These are phyloP conservation scores for Aspergillus caelatus DNA, from an alignment of 2,329 filamentous ascomycete species.

Conservation along the genomic window DNA sequence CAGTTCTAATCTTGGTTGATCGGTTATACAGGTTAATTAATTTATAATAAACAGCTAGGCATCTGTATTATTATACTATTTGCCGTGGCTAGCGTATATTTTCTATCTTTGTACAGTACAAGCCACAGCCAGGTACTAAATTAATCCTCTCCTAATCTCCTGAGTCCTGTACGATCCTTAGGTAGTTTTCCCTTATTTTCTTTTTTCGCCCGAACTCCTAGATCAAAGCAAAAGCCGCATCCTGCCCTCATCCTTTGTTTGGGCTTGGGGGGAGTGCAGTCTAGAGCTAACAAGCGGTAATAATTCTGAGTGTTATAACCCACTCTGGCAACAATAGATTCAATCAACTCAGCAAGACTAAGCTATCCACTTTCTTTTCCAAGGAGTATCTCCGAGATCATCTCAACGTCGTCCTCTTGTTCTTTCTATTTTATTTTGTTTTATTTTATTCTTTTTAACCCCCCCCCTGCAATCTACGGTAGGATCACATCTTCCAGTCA, in stretches of 20 bases:
- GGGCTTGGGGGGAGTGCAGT: not conserved
- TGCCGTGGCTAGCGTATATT: not conserved
- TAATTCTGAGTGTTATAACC: not conserved
- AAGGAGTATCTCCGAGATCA: not conserved
- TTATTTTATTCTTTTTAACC: not conserved
- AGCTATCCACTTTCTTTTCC: not conserved
- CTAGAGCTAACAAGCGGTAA: not conserved
- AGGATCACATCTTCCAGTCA: constrained; percentile 15
- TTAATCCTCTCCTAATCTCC: not conserved
- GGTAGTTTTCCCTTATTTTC: not conserved
- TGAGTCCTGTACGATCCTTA: not conserved
- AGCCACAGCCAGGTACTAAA: not conserved
- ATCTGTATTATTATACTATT: not conserved
- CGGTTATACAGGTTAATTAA: not conserved
- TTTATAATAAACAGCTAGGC: constrained; percentile 1
- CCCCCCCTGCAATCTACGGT: not conserved
- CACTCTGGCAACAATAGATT: not conserved
- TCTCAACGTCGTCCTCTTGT: not conserved
- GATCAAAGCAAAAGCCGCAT: not conserved
- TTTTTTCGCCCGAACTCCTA: not conserved
- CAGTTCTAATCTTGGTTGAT: not conserved
- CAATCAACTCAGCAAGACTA: not conserved
- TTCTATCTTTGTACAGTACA: not conserved
- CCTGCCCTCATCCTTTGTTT: constrained; percentile 1
- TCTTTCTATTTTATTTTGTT: constrained; percentile 5